Base-by-base conservation (phyloP, 352 stramenopile genomes). In the Peronosclerospora sorghi region DNA sequence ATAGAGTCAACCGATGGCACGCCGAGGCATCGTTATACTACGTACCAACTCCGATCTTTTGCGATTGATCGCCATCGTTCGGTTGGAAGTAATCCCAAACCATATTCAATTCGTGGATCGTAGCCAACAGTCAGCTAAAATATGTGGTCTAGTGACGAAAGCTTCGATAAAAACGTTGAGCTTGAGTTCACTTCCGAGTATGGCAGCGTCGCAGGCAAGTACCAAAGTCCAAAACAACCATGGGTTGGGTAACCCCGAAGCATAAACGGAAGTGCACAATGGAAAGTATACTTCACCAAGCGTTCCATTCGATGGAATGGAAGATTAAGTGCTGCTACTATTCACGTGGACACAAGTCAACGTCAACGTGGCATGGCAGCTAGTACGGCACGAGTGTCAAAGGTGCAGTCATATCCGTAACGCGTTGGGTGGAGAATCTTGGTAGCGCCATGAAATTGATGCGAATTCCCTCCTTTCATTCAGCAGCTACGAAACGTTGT, bases 401-500 rank as follows among this genome's bases (percentile, higher is more conserved):
- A 68, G 9, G 12, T 72, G 32, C 59, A 7, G 45, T 82, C 3
- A 41, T 40, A 2, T 35, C 37, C 4, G 48, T 64, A 18, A 56
- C 56, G 12, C 41, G 58, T 15, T 65, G 69, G 5, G 58, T 85
- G 0, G 64, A 75, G 19, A 52, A 30, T 0, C 29, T 85, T 24
- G 51, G 54, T 30, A 42, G 43, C 4, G 64, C 62, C 10, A 39
- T 85, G 20, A 67, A 73, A 32, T 54, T 35, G 20, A 67, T 85
- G 27, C 67, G 65, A 13, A 26, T 26, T n/a, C 51, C 41, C 8
- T 85, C 73, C 1, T 85, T 85, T 32, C 52, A 69, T 26, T 26
- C 21, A 26, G 21, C 21, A 7, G 21, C 21, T 7, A 3, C 3
- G 3, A 6, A 26, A 26, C 21, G 3, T 26, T 6, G 21, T 26